These are phyloP conservation scores for Saposhnikovia divaricata DNA, from an alignment of 129 eudicot genomes.

Conservation along the genomic window DNA sequence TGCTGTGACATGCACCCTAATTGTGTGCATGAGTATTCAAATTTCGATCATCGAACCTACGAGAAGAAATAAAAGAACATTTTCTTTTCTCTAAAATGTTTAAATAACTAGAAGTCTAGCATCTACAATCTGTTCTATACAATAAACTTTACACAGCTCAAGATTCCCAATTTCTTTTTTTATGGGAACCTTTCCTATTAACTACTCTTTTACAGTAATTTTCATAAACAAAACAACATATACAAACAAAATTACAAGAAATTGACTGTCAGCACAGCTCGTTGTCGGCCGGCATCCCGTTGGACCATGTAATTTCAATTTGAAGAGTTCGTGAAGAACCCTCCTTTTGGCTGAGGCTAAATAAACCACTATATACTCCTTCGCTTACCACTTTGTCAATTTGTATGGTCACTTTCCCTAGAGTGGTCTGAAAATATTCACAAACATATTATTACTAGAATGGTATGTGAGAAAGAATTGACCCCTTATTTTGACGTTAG, in stretches of 20 bases:
- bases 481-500: neutral
- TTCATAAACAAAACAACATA: neutral
- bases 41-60: too few relatives aligned
- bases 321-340: conserved; percentile 58
- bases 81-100: neutral
- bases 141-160: conserved; percentile 1
- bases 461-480: neutral
- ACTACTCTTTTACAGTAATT: neutral
- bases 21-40: too few relatives aligned
- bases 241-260: conserved; percentile 9
- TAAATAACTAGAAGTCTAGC: neutral
- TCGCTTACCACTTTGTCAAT: conserved; percentile 81
- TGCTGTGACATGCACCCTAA: too few relatives aligned
- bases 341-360: conserved; percentile 53
- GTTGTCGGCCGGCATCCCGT: conserved; percentile 29
- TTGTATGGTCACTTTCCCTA: conserved; percentile 70
- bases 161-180: neutral
- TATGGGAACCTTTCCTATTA: neutral
- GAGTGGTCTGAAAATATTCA: conserved; percentile 39
- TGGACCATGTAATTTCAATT: conserved; percentile 75
- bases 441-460: neutral
- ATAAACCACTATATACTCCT: conserved; percentile 55
- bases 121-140: conserved; percentile 15
- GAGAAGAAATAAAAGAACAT: neutral
- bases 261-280: conserved; percentile 11